These are phyloP conservation scores for Mercurialis annua DNA, from an alignment of 345 rosid genomes.

Conservation along the genomic window DNA sequence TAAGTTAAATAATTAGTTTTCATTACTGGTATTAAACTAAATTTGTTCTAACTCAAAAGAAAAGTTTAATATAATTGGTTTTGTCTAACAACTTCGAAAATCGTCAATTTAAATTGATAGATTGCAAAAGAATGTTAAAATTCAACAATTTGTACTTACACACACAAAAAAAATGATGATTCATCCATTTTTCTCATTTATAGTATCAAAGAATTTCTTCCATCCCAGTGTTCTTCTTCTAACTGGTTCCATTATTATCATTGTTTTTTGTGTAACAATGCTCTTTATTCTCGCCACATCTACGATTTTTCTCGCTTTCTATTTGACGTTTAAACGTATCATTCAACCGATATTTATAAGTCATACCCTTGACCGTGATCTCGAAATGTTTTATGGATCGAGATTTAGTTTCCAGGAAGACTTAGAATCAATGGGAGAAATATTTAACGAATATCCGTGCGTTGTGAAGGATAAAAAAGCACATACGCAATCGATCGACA, in stretches of 20 bases:
- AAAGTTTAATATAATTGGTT: neutral
- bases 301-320: neutral
- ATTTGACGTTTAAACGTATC: neutral
- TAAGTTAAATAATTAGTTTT: neutral
- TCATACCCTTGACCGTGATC: neutral
- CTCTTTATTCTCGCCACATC: neutral
- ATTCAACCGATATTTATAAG: neutral
- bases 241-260: neutral
- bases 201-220: neutral
- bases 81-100: neutral
- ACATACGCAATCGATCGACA: slow-evolving; percentile 1
- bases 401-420: neutral
- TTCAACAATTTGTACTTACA: neutral
- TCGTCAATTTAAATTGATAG: neutral
- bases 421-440: neutral
- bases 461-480: neutral
- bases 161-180: neutral
- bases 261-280: neutral
- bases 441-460: neutral
- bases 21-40: neutral
- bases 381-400: neutral
- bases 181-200: neutral
- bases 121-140: neutral
- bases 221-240: neutral
- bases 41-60: neutral